Evolutionary conservation across 2,329 filamentous ascomycete species (phyloP), one percentile per base, ranked within the genome.

Genomic region (Aspergillus piperis): DNA sequence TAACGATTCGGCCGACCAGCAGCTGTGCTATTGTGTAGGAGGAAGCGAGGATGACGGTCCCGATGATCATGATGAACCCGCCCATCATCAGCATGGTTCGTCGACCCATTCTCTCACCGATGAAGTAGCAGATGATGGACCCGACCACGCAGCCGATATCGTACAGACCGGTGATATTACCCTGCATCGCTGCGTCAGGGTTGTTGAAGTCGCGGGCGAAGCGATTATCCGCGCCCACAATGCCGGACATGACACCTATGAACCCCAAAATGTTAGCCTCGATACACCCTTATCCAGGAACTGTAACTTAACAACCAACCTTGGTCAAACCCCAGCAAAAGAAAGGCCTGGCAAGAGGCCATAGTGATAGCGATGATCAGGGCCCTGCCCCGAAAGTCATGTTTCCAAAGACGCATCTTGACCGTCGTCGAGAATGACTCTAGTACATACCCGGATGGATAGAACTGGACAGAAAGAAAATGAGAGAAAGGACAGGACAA

Each of bases 251-350:
- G 7, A 70, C 68, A 5, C 63, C 62, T 64, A 15, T 58, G 15
- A 63, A 39, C 15, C 19, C 5, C 38, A 27, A 5, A 10, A 27
- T 25, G 8, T 44, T 2, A 11, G 11, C n/a, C n/a, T n/a, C n/a
- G n/a, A n/a, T n/a, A n/a, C n/a, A n/a, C n/a, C n/a, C n/a, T n/a
- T n/a, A n/a, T n/a, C n/a, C n/a, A n/a, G n/a, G n/a, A n/a, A n/a
- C n/a, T n/a, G n/a, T n/a, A n/a, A n/a, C n/a, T n/a, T n/a, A n/a
- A n/a, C n/a, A n/a, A 50, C 21, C 11, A 30, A 65, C 80, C 81
- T 67, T 83, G 81, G 62, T 84, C 80, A 65, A 82, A 84, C 8
- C 81, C 81, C 1, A 76, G 66, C 4, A 76, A 64, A 4, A 75
- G 60, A 19, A 75, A 75, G 7, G 69, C 80, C 65, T 75, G 80